Base-by-base conservation (phyloP, 192 early-diverging fungal species). In the Coemansia furcata region DNA sequence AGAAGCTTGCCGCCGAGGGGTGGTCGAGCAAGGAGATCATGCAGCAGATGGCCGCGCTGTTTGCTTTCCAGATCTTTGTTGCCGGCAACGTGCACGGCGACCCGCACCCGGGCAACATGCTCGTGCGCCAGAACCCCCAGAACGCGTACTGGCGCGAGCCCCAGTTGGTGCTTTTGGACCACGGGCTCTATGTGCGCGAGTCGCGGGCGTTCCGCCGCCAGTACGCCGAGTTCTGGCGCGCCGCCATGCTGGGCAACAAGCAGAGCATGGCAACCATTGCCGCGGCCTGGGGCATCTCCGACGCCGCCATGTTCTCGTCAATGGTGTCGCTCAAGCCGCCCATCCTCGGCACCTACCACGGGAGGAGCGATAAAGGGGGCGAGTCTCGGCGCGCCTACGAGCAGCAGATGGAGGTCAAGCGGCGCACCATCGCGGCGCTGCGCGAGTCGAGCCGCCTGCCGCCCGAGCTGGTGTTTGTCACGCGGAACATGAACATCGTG, bases 11-110 rank as follows among this genome's bases (percentile, higher is more conserved):
- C 1, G 30, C 9, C 4, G 86, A 85, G 6, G 77, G 74, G 5
- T 68, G 68, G 78, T 62, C 52, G 44, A 44, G 50, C 9, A 65
- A 69, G 19, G 80, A 86, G 19, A 83, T 92, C 44, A 92, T 95
- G 89, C 78, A 89, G 58, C 81, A 78, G 7, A 78, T 94, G 23
- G 90, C 94, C 1, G 86, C 93, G 39, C 80, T 93, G 26, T 96
- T 95, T 85, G 86, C 92, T 0, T 86, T 88, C 68, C 94, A 96
- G 72, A 94, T 96, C 60, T 97, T 94, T 72, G 83, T 88, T 21
- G 82, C 81, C 1, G 94, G 95, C 5, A 94, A 94, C 74, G 90
- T 97, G 1, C 95, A 97, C 74, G 87, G 93, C 21, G 94, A 96
- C 62, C 93, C 93, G 17, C 93, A 92, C 67, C 89, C 90, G 4